phyloP scores from a whole-genome alignment of 495 filamentous ascomycete species.

The Clavariopsis aquatica region DNA sequence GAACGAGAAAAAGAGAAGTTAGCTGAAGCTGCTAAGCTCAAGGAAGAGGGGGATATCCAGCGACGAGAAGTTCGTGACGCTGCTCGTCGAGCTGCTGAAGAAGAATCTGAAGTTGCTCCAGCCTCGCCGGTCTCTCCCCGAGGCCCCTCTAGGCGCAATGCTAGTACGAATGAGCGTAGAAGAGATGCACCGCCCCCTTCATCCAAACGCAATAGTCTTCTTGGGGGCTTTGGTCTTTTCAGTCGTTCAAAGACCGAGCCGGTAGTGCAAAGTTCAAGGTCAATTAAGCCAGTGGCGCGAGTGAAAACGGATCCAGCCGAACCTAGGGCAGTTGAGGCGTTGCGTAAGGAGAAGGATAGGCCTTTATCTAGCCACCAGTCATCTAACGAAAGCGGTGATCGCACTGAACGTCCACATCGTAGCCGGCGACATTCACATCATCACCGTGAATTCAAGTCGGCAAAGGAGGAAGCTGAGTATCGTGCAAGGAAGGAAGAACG shows the following conservation, averaged over 20 bases:
- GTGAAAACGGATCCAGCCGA: slow-evolving; percentile 29
- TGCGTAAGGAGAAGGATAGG: slow-evolving; percentile 21
- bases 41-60: slow-evolving; percentile 3
- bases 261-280: slow-evolving; percentile 24
- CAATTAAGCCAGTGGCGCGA: slow-evolving; percentile 22
- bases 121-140: slow-evolving; percentile 29
- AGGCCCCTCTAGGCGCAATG: slow-evolving; percentile 19
- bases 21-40: background rate
- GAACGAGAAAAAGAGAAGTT: slow-evolving; percentile 27
- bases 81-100: slow-evolving; percentile 36
- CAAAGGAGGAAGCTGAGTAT: slow-evolving; percentile 33
- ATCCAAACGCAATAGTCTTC: slow-evolving; percentile 23
- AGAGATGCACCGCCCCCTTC: slow-evolving; percentile 20
- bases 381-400: slow-evolving; percentile 29
- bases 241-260: slow-evolving; percentile 37
- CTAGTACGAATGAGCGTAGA: slow-evolving; percentile 19
- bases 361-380: slow-evolving; percentile 22
- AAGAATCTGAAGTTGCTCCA: slow-evolving; percentile 23
- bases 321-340: slow-evolving; percentile 35
- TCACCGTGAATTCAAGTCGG: slow-evolving; percentile 19
- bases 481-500: slow-evolving; percentile 26
- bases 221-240: slow-evolving; percentile 30
- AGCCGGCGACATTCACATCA: slow-evolving; percentile 28
- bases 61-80: slow-evolving; percentile 27
- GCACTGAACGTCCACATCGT: slow-evolving; percentile 28